Conservation (phyloP, 148 eudicot genomes). For the Pharnaceum exiguum region DNA sequence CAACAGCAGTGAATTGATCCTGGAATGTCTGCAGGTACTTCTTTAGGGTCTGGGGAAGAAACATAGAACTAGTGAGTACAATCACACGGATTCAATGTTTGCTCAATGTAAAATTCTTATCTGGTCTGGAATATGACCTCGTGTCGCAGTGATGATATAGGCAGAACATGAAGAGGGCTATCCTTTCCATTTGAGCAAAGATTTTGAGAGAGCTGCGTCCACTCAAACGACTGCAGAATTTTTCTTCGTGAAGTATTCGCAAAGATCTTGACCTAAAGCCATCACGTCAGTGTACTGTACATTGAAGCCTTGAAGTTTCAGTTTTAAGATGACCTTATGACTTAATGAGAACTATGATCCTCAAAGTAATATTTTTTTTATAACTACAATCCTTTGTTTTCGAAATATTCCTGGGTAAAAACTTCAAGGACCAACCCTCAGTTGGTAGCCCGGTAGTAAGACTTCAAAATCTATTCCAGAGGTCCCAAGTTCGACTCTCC, state of each 20-base stretch:
- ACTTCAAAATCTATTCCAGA: too few relatives aligned
- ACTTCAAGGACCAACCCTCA: too few relatives aligned
- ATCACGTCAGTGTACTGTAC: constrained; percentile 6
- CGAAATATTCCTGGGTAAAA: too few relatives aligned
- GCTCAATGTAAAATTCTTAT: neutral
- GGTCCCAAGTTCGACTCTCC: too few relatives aligned
- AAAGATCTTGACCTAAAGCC: constrained; percentile 41
- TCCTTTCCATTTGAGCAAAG: constrained; percentile 50
- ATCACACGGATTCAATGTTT: neutral
- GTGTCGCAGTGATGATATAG: constrained; percentile 51
- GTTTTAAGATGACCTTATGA: neutral
- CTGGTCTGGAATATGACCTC: constrained; percentile 37
- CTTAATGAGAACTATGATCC: neutral
- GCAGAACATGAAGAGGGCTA: constrained; percentile 58
- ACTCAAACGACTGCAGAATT: constrained; percentile 51
- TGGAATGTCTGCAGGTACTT: constrained; percentile 37
- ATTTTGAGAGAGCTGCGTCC: constrained; percentile 51
- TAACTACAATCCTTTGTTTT: too few relatives aligned
- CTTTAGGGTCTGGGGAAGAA: constrained; percentile 29
- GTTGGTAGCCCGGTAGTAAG: too few relatives aligned
- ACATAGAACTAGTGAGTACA: neutral
- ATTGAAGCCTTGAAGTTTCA: neutral
- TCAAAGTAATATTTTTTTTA: too few relatives aligned
- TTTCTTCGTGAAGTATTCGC: constrained; percentile 53
- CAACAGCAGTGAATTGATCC: constrained; percentile 34